These are phyloP conservation scores for Candida patagonica DNA, from an alignment of 805 yeast genomes.

Conservation along the genomic window DNA sequence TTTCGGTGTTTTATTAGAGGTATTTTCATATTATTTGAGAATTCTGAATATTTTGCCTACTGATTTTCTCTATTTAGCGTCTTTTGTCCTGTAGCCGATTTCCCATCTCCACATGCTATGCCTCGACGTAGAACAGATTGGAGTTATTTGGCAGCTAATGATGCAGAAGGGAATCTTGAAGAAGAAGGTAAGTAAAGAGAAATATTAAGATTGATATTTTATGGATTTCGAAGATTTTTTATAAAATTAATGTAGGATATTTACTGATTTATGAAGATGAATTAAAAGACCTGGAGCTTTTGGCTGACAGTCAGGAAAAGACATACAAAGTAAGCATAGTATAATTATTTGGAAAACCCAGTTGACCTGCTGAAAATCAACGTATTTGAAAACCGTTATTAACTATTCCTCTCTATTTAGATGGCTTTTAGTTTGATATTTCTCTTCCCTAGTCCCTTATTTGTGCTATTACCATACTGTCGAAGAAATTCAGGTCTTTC, in stretches of 20 bases:
- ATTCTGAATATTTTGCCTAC: too few relatives aligned
- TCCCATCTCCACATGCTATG: conserved; percentile 13
- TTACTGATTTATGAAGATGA: conserved; percentile 27
- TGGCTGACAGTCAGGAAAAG: conserved; percentile 18
- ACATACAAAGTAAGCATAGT: conserved; percentile 12
- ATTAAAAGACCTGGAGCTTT: conserved; percentile 17
- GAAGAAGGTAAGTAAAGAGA: conserved; percentile 18
- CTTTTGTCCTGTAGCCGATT: too few relatives aligned
- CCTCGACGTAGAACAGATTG: conserved; percentile 18
- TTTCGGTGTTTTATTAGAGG: too few relatives aligned
- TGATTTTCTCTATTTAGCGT: too few relatives aligned
- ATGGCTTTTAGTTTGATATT: conserved; percentile 21
- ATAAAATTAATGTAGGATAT: too few relatives aligned
- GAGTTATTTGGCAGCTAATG: conserved; percentile 9
- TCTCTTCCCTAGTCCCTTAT: conserved; percentile 27
- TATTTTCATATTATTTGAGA: too few relatives aligned
- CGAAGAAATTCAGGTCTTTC: conserved; percentile 22
- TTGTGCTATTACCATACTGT: conserved; percentile 21
- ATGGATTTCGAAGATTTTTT: background rate
- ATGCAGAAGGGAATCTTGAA: conserved; percentile 10
- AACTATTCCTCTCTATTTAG: too few relatives aligned
- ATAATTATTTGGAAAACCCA: too few relatives aligned
- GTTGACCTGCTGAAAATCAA: too few relatives aligned
- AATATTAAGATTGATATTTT: background rate
- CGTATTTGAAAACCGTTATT: too few relatives aligned